Conservation (phyloP, 1,284 basidiomycete species). For the Tylopilus sp. region DNA sequence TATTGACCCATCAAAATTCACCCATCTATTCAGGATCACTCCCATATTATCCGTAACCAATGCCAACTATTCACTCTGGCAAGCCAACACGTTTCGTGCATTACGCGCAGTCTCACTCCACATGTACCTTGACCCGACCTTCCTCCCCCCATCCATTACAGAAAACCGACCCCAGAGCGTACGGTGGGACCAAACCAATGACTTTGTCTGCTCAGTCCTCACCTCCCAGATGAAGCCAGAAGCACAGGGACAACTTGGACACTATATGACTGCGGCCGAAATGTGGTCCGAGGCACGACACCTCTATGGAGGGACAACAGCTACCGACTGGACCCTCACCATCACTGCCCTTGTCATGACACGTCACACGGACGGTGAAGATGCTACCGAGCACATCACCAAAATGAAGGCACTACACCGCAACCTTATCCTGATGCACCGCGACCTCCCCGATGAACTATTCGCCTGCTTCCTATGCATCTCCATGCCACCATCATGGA, state of each 20-base stretch:
- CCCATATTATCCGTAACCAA: not conserved
- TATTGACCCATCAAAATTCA: not conserved
- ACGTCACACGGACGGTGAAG: not conserved
- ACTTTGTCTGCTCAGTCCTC: not conserved
- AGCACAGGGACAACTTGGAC: not conserved
- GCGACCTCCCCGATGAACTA: not conserved
- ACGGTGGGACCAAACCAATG: not conserved
- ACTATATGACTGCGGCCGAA: not conserved
- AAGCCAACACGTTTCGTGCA: not conserved
- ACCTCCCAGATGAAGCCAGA: not conserved
- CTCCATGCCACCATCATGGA: constrained; percentile 19
- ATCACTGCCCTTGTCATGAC: not conserved
- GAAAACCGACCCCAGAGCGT: not conserved
- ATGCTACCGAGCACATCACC: not conserved
- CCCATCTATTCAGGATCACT: not conserved
- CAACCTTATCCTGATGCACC: not conserved
- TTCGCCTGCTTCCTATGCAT: constrained; percentile 19
- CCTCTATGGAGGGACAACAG: not conserved
- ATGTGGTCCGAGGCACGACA: not conserved
- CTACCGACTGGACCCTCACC: too few relatives aligned
- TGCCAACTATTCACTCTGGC: not conserved
- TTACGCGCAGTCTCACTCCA: not conserved
- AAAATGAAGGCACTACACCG: not conserved
- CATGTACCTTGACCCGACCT: not conserved
- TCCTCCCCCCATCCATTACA: not conserved